Base-by-base conservation (phyloP, 1,139 yeast species). In the Suhomyces yuchorum region DNA sequence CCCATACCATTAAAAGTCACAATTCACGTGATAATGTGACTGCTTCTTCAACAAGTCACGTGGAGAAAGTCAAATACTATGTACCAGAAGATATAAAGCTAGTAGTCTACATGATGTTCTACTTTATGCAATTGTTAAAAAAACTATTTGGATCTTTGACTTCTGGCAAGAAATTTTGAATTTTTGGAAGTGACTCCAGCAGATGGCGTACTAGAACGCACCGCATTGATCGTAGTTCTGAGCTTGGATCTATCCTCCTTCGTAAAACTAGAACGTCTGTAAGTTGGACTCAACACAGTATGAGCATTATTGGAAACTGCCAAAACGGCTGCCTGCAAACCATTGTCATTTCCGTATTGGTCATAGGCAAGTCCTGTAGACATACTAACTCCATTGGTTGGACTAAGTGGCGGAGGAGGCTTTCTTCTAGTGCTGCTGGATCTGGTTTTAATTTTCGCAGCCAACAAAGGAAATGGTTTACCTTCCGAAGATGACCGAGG, bases 131-230 rank as follows among this genome's bases (percentile, higher is more conserved):
- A 20, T 34, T 20, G 24, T 38, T 18, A 18, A 15, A 17, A 28
- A 18, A 18, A 18, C 38, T 58, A 70, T 57, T 70, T 71, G 50
- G 68, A 71, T 54, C 78, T 63, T 35, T 65, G 67, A 52, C 77
- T 73, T 54, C 80, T 57, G 17, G 79, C 78, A 43, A 75, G 61
- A 38, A 75, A 63, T 54, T 75, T 75, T 9, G 79, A 73, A 56
- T 73, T 75, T 67, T 69, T 61, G 14, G 72, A 59, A 2, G 78
- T 74, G 14, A 75, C 63, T 12, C 60, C 62, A 36, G 44, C 43
- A 44, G 47, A 37, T 28, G 43, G 38, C 6, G 41, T 30, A 30
- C 43, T 28, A 3, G 43, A 32, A 12, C 48, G 43, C 37, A 44
- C 43, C 9, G 47, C 12, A 19, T 33, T 40, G 14, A 42, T 33